A percentile compares a stretch with the other conserved stretches of the same genome.
These are phyloP conservation scores for Neotropicomus parvogracilis DNA, from an alignment of 1,284 basidiomycete species.

Conservation along the genomic window DNA sequence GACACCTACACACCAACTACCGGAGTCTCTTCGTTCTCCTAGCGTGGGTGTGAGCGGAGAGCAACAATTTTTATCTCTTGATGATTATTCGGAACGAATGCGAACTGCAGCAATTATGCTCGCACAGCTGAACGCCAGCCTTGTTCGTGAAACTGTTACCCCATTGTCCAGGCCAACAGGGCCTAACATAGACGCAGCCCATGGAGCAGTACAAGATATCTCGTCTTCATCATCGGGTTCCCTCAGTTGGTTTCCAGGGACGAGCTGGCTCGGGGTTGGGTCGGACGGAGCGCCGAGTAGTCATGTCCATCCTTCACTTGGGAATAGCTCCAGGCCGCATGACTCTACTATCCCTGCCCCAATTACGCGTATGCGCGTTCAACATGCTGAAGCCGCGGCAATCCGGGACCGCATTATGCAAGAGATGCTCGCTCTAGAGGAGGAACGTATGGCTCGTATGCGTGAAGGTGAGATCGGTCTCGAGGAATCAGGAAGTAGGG, in stretches of 20 bases:
- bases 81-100: conserved; percentile 98
- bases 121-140: conserved; percentile 88
- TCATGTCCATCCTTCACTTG: conserved; percentile 32
- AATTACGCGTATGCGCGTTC: conserved; percentile 60
- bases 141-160: conserved; percentile 52
- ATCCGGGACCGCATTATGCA: conserved; percentile 97
- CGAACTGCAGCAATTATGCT: conserved; percentile 98
- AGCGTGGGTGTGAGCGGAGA: conserved; percentile 1
- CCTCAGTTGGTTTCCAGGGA: conserved; percentile 62
- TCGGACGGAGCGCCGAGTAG: conserved; percentile 25
- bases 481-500: conserved; percentile 37
- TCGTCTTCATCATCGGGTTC: conserved; percentile 34
- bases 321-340: conserved; percentile 26
- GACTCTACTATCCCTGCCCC: conserved; percentile 25
- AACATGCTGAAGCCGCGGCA: conserved; percentile 77
- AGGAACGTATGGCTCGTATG: conserved; percentile 96
- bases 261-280: conserved; percentile 52
- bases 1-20: conserved; percentile 7
- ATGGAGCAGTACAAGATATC: conserved; percentile 11
- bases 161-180: conserved; percentile 36
- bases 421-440: conserved; percentile 96
- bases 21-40: conserved; percentile 9
- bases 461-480: conserved; percentile 60
- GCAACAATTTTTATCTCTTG: conserved; percentile 55
- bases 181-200: conserved; percentile 19